These are phyloP conservation scores for Cystobasidium sp. DNA, from an alignment of 1,284 basidiomycete genomes.

Conservation along the genomic window DNA sequence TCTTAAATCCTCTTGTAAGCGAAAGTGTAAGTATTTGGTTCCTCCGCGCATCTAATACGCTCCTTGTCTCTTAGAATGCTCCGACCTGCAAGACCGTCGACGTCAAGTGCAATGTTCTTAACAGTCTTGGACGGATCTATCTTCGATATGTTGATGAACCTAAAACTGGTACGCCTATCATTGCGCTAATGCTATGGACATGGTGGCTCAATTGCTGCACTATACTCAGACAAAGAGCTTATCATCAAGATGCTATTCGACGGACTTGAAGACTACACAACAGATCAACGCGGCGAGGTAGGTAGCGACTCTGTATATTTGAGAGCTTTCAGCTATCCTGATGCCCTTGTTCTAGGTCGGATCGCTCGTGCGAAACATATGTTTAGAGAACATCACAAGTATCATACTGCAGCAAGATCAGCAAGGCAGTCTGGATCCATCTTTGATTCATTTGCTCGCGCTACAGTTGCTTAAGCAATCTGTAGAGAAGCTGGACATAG, in stretches of 20 bases:
- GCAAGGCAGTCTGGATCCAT: slow-evolving; percentile 38
- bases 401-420: slow-evolving; percentile 18
- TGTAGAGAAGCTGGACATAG: slow-evolving; percentile 86
- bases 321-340: neutral
- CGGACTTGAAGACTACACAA: slow-evolving; percentile 85
- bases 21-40: neutral
- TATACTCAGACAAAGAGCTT: slow-evolving; percentile 49
- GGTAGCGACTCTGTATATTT: neutral
- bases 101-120: slow-evolving; percentile 50
- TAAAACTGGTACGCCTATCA: slow-evolving; percentile 1
- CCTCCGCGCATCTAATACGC: neutral
- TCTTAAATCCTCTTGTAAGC: slow-evolving; percentile 42
- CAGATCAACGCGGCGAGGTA: slow-evolving; percentile 86
- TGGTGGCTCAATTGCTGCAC: neutral
- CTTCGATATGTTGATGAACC: slow-evolving; percentile 7
- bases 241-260: slow-evolving; percentile 56
- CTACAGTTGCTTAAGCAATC: slow-evolving; percentile 82
- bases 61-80: slow-evolving; percentile 36
- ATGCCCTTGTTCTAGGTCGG: slow-evolving; percentile 65
- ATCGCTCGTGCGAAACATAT: slow-evolving; percentile 88
- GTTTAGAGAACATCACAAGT: slow-evolving; percentile 62
- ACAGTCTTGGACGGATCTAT: slow-evolving; percentile 46
- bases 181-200: neutral
- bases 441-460: slow-evolving; percentile 18
- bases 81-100: slow-evolving; percentile 47